Base-by-base conservation (phyloP, 352 stramenopile species). In the Pythium periplocum region DNA sequence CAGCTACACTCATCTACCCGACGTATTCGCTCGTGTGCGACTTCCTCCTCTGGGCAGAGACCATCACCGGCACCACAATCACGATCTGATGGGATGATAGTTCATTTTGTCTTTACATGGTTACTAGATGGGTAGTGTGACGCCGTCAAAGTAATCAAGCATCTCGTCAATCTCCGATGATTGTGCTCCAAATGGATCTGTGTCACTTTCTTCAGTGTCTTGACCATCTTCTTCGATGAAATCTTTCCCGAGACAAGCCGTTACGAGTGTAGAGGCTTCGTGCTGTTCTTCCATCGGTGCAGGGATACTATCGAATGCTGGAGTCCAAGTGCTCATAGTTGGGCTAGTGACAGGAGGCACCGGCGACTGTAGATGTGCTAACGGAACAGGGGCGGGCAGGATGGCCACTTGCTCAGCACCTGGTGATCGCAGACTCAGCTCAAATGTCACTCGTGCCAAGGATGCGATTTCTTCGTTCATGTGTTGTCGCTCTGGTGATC, bases 121-220 rank as follows among this genome's bases (percentile, higher is more conserved):
- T 59, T n/a, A 26, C 3, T 72, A 86, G 41, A 87, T 72, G n/a
- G 75, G 73, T 36, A 90, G 51, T 1, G 66, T 78, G 12, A 90
- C 66, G 49, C 65, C 66, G 57, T 88, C 73, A 63, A 88, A 88
- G 64, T 85, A 90, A 55, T 88, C 80, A 44, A 86, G 66, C 68
- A 90, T 74, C 42, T 85, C 75, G 68, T 87, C 79, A 40, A 90
- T 86, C 42, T 83, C 72, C 48, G 44, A 59, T 45, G 8, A 10
- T 17, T 11, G 33, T 42, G 38, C 38, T 8, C 38, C 38, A 42
- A 12, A 12, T 8, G 17, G 17, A 26, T 26, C 17, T 26, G 17
- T 26, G 17, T 26, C 17, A 26, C 17, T 26, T 26, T 26, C 17
- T 26, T 26, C 17, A 26, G 17, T 26, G 17, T 26, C 17, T 26